These are phyloP conservation scores for Helianthus annuus DNA, from an alignment of 129 eudicot genomes.

Conservation along the genomic window HanXRQr2.0-SUNRISE NC_035438.2:62834737-62835236, in stretches of 20 bases:
- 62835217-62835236: constrained; percentile 15
- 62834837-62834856: constrained; percentile 47
- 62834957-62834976: constrained; percentile 49
- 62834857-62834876: constrained; percentile 53
- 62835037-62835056: constrained; percentile 45
- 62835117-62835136: neutral
- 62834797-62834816: constrained; percentile 33
- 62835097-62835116: neutral
- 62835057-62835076: constrained; percentile 7
- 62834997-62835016: constrained; percentile 62
- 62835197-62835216: constrained; percentile 11
- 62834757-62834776: constrained; percentile 42
- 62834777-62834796: constrained; percentile 31
- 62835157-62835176: neutral
- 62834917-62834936: constrained; percentile 44
- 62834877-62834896: constrained; percentile 47
- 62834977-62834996: constrained; percentile 49
- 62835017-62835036: constrained; percentile 63
- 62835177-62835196: neutral
- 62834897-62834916: constrained; percentile 61
- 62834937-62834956: constrained; percentile 33
- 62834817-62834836: constrained; percentile 63
- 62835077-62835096: neutral
- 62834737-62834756: constrained; percentile 33
- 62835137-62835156: neutral